Base-by-base conservation (phyloP, 805 yeast species). In the Candida vaughaniae region DNA sequence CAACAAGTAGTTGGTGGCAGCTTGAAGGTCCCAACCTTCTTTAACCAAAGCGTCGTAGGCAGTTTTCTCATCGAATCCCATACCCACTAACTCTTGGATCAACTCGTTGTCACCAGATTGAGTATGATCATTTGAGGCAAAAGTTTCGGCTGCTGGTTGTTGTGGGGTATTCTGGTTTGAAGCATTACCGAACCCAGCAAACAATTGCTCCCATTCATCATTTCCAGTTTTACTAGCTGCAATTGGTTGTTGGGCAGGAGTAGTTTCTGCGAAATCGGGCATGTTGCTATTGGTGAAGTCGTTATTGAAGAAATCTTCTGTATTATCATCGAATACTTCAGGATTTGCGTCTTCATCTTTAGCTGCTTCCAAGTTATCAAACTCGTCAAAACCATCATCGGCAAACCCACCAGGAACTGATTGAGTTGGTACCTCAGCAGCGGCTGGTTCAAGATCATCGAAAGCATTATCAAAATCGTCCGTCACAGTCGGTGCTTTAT, bases 161-260 rank as follows among this genome's bases (percentile, higher is more conserved):
- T 31, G 38, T 15, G 52, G 49, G 4, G 48, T 39, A 6, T 42
- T 41, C 34, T 43, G 47, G 4, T 55, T 52, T 15, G 38, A 27
- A 2, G 49, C 33, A 43, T 82, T 83, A 12, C 91, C 90, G 56
- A 86, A 85, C 0, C 95, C 95, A 3, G 95, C 91, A 65, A 89
- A 89, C 17, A 89, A 73, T 62, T 87, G 90, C 53, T 89, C 96
- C 97, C 97, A 89, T 58, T 89, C 97, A 52, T 87, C 95, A 36
- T 70, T 74, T 20, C 64, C 41, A 52, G 60, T 42, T 10, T 38
- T 43, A 16, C 34, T 31, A 23, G 37, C 64, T 2, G 68, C 62
- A 22, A 70, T 70, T 31, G 66, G 69, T 37, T 42, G 38, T 10
- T 18, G 22, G 25, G 33, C 40, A 20, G 9, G 6, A 20, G 23